Evolutionary conservation across 805 yeast species (phyloP), one percentile per base, ranked within the genome.

Genomic region (Candida piceae): DNA sequence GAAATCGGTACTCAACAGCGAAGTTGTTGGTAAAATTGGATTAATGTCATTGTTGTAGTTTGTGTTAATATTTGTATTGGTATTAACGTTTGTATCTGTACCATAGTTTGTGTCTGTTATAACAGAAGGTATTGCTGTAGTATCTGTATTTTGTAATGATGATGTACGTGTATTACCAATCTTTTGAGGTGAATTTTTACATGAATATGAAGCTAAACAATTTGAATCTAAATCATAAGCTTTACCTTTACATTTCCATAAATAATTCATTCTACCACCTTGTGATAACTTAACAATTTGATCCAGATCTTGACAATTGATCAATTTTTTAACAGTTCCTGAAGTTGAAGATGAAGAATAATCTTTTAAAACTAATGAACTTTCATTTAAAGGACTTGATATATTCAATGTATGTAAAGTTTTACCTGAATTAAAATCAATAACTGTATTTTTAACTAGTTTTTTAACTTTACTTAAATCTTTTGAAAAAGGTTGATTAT

Each of bases 221-320:
- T 37, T 33, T 19, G 42, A 46, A 5, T 53, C 51, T 12, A 63
- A 33, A 32, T 66, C 63, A 13, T 63, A 51, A 19, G 61, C 58
- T 31, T 58, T 53, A 5, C 79, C 82, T 47, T 70, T 72, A 4
- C 72, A 76, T 30, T 59, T 60, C 75, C 80, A 79, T 13, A 74
- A 44, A 37, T 67, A 64, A 7, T 60, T 58, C 35, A 62, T 41
- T 29, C 63, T 43, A 31, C 50, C 57, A 11, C 66, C 64, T 28
- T 42, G 52, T n/a, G 51, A 44, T 17, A 39, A 41, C 27, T 40
- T 45, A 16, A 48, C 16, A 19, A 61, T 49, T 19, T 50, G 52
- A n/a, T 58, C 55, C 25, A 41, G 21, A 31, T 57, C 55, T 35
- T 56, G 58, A 34, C 56, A 52, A 16, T 49, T 43, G 16, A 48